Evolutionary conservation across 306 rosid genomes (phyloP), one percentile per base, ranked within the genome.

Genomic region (Rosa chinensis): DNA sequence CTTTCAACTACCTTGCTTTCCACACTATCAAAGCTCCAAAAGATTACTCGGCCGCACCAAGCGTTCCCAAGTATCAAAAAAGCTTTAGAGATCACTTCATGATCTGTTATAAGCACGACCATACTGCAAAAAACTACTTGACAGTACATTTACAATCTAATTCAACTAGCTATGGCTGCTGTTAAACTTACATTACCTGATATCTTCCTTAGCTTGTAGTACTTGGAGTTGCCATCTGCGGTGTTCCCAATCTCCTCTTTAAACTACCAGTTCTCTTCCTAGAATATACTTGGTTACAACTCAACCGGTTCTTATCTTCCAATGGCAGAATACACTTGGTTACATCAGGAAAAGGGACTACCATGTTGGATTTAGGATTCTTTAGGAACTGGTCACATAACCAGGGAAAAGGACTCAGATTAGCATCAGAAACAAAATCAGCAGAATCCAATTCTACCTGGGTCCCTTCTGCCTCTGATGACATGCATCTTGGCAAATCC

Each of bases 401-500:
- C 35, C 10, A 59, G 16, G 32, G 2, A 8, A 59, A 21, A 23
- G 28, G 25, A 64, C 42, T 72, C 39, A 58, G 40, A 58, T 68
- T 75, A 39, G 50, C 53, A 73, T 50, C 64, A 47, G 75, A 75
- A 59, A 49, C 47, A 69, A 77, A 70, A 73, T 77, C 66, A 78
- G 44, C 80, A 10, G 35, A 32, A 32, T 32, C 35, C 35, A 32
- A 32, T 32, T 32, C 35, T 32, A 73, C 72, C 25, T 61, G n/a
- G 62, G 56, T 35, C 35, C 23, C 35, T 21, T 59, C 6, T 59
- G 35, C 66, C 78, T 64, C 84, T 68, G 73, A 75, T 32, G 73
- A 59, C 76, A 80, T 77, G 79, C 73, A 77, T 53, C 39, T 42
- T 0, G 91, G 79, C 84, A 70, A 70, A 14, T 83, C 79, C 17